Percentiles rank a stretch among this genome's conserved stretches.
phyloP scores from a whole-genome alignment of 306 rosid genomes.

The Gleditsia sinensis region DNA sequence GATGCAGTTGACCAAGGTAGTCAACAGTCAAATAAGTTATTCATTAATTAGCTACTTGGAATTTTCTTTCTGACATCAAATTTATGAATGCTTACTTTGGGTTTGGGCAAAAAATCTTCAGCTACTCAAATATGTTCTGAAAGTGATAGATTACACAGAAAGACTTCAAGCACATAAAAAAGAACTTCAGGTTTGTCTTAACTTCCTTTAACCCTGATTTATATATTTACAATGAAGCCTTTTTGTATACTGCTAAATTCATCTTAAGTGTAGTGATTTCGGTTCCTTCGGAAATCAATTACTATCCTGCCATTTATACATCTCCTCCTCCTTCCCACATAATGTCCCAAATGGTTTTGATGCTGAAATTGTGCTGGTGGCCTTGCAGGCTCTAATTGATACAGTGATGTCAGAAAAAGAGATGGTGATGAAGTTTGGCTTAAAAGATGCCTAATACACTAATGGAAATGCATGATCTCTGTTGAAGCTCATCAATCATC shows the following conservation, averaged over 20 bases:
- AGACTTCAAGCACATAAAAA: slow-evolving; percentile 66
- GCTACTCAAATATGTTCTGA: slow-evolving; percentile 69
- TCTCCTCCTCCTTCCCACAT: background rate
- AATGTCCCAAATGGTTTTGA: background rate
- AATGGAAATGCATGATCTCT: slow-evolving; percentile 39
- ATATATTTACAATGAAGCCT: slow-evolving; percentile 6
- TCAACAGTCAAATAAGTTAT: background rate
- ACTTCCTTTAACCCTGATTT: background rate
- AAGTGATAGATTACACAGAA: slow-evolving; percentile 63
- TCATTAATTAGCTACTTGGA: slow-evolving; percentile 18
- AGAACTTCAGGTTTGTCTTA: slow-evolving; percentile 77
- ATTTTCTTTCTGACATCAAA: background rate
- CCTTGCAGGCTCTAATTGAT: slow-evolving; percentile 74
- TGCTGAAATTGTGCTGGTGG: slow-evolving; percentile 8
- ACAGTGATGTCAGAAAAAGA: slow-evolving; percentile 45
- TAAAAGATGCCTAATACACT: slow-evolving; percentile 33
- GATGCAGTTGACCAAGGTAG: slow-evolving; percentile 76
- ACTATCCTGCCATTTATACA: background rate
- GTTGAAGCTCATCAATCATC: background rate
- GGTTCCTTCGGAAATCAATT: background rate
- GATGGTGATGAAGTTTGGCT: slow-evolving; percentile 46
- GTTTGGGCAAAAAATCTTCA: slow-evolving; percentile 47
- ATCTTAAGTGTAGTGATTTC: slow-evolving; percentile 1
- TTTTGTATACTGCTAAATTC: background rate
- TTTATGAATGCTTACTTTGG: slow-evolving; percentile 34